Conservation (phyloP, 2,329 filamentous ascomycete genomes). For the Aspergillus sp. region DNA sequence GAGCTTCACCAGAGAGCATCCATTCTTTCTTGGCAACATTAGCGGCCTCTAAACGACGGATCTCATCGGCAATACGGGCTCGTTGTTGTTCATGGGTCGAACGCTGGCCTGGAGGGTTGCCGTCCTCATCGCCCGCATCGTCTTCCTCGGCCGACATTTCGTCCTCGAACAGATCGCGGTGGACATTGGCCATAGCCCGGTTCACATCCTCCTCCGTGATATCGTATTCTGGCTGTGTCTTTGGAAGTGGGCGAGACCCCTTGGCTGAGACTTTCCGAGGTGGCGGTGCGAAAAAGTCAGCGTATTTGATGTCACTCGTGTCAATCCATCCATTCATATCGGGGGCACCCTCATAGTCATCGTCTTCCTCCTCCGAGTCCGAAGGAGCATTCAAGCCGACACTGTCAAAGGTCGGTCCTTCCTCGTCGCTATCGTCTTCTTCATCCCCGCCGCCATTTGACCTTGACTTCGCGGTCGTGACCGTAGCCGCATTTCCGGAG, state of each 20-base stretch:
- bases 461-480: conserved; percentile 9
- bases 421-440: conserved; percentile 57
- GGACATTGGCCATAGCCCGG: conserved; percentile 81
- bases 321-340: conserved; percentile 64
- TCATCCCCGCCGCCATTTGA: conserved; percentile 51
- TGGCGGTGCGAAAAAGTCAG: conserved; percentile 89
- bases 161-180: conserved; percentile 87
- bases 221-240: conserved; percentile 45
- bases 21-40: conserved; percentile 89
- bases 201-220: conserved; percentile 68
- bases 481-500: conserved; percentile 18
- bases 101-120: conserved; percentile 23
- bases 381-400: conserved; percentile 65
- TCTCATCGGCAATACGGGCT: conserved; percentile 83
- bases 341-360: conserved; percentile 50
- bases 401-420: conserved; percentile 80
- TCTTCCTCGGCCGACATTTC: conserved; percentile 54
- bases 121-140: conserved; percentile 65
- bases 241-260: conserved; percentile 53
- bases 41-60: conserved; percentile 83
- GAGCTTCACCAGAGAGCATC: conserved; percentile 85
- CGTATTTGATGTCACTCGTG: conserved; percentile 86
- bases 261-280: conserved; percentile 66
- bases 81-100: conserved; percentile 86
- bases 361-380: conserved; percentile 66